Conservation (phyloP, 352 stramenopile species). For the Globisporangium spinosum region DNA sequence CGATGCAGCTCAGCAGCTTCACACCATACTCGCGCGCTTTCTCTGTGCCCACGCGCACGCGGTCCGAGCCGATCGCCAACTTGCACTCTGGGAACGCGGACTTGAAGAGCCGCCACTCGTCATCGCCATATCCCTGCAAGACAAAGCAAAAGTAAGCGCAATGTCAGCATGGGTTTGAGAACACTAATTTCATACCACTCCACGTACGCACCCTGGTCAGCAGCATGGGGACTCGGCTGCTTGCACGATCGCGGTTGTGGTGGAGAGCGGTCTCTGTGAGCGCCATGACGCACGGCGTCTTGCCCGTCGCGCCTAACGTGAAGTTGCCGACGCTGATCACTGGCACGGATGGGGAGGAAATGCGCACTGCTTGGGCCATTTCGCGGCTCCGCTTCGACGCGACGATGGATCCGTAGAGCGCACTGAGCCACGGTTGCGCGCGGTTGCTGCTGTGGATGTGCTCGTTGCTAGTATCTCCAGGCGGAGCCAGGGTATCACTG, state of each 20-base stretch:
- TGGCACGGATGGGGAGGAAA: constrained; percentile 30
- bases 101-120: constrained; percentile 63
- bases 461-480: too few relatives aligned
- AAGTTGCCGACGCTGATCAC: constrained; percentile 70
- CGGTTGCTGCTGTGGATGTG: not conserved
- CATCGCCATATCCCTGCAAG: constrained; percentile 50
- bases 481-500: not conserved
- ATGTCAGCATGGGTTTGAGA: not conserved
- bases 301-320: constrained; percentile 71
- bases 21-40: constrained; percentile 12
- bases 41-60: constrained; percentile 23
- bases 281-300: constrained; percentile 59
- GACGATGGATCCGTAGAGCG: constrained; percentile 38
- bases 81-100: constrained; percentile 38
- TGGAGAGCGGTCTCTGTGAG: constrained; percentile 26
- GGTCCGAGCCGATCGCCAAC: constrained; percentile 39
- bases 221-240: constrained; percentile 33
- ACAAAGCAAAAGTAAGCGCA: not conserved
- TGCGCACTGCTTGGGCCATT: constrained; percentile 17
- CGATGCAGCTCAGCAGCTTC: constrained; percentile 31
- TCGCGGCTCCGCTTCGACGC: constrained; percentile 30
- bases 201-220: constrained; percentile 36
- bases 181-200: not conserved
- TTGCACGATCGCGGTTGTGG: not conserved
- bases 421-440: constrained; percentile 33